Base-by-base conservation (phyloP, 2,329 filamentous ascomycete species). In the Alternaria arbusti region DNA sequence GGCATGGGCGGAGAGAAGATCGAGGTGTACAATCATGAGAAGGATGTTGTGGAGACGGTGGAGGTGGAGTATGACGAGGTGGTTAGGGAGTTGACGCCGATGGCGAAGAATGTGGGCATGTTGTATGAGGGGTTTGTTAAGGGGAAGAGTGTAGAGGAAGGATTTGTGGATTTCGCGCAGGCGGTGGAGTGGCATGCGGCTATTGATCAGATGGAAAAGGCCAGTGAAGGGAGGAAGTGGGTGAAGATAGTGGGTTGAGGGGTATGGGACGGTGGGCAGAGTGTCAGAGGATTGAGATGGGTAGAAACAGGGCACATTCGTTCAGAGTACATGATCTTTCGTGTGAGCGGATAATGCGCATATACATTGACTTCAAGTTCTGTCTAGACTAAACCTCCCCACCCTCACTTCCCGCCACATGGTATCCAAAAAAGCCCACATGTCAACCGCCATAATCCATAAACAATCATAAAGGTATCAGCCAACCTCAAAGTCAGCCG, bases 121-220 rank as follows among this genome's bases (percentile, higher is more conserved):
- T 61, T 88, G 5, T 89, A 89, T 72, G 87, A 90, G 64, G 79
- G 77, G 3, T 87, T 84, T 74, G 84, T 84, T 1, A 74, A 75
- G n/a, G 77, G 74, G 22, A 64, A 63, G 25, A 57, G 62, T 26
- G 54, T 55, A 9, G 66, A 64, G 23, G 58, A 61, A 2, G 64
- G 59, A 3, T 49, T 55, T 3, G 49, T 51, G 3, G 28, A 11
- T 5, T 51, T 36, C 10, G 12, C 10, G 10, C 7, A 51, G 28
- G 49, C 49, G 17, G 28, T 51, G 20, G 49, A 20, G 6, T 32
- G 30, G 49, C 49, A 36, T 15, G 0, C 0, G 8, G 28, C 30
- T 23, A 6, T 51, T 11, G 49, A 51, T n/a, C 17, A 3, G 20
- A 51, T 51, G 17, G 49, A 51, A 3, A 51, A 51, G 28, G 32